These are phyloP conservation scores for Penicillium sp. DNA, from an alignment of 2,329 filamentous ascomycete genomes.

Conservation along the genomic window DNA sequence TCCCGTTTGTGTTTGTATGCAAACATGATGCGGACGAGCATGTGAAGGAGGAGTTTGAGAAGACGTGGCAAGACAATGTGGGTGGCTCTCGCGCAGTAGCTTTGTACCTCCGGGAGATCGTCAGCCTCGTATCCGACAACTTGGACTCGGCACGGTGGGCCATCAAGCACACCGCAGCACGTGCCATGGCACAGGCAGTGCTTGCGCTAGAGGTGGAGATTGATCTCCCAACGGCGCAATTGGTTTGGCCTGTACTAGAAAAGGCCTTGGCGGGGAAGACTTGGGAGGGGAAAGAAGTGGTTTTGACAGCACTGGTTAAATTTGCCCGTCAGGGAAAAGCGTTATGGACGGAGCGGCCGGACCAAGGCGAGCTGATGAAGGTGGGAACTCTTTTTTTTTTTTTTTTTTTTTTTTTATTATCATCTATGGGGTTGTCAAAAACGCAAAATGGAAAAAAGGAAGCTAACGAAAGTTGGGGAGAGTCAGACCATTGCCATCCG, in stretches of 20 bases:
- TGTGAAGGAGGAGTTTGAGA: slow-evolving; percentile 74
- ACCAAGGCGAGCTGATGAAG: slow-evolving; percentile 68
- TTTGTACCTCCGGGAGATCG: slow-evolving; percentile 82
- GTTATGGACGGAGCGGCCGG: slow-evolving; percentile 58
- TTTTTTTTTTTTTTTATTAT: neutral
- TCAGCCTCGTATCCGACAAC: slow-evolving; percentile 64
- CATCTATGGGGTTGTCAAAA: neutral
- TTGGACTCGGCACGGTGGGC: slow-evolving; percentile 84
- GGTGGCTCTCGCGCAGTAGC: slow-evolving; percentile 79
- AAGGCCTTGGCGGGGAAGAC: slow-evolving; percentile 84
- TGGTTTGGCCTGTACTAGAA: slow-evolving; percentile 81
- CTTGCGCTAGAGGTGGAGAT: slow-evolving; percentile 61
- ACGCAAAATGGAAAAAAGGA: neutral
- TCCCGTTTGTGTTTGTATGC: slow-evolving; percentile 86
- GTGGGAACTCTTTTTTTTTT: slow-evolving; percentile 41
- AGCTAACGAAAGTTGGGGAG: neutral
- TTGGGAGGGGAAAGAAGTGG: slow-evolving; percentile 85
- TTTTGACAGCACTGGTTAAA: slow-evolving; percentile 75
- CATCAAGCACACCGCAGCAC: slow-evolving; percentile 83
- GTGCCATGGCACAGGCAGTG: slow-evolving; percentile 74
- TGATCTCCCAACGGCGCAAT: slow-evolving; percentile 59
- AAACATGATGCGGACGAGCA: slow-evolving; percentile 83
- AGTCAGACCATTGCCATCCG: slow-evolving; percentile 66
- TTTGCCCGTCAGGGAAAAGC: slow-evolving; percentile 68
- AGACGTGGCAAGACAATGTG: slow-evolving; percentile 89